Base-by-base conservation (phyloP, 331 rosid genomes). In the Erythrophleum ivorense region DNA sequence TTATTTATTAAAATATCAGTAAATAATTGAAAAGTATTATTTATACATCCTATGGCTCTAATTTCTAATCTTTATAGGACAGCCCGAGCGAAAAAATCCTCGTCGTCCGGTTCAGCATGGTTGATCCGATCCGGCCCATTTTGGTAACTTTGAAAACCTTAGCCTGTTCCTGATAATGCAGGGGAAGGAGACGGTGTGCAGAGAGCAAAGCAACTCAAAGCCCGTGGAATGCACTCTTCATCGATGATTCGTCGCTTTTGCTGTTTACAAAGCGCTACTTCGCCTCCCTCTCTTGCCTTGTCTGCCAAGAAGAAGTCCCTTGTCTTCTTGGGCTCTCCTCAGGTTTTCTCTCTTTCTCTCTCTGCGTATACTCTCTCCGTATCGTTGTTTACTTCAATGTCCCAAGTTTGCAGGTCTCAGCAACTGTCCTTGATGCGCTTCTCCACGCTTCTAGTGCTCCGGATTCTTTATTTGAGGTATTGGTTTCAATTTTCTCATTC, bases 311-410 rank as follows among this genome's bases (percentile, higher is more conserved):
- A 84, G 88, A 94, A 92, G 87, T 82, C 92, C 68, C 77, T 94
- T 50, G 97, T 91, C 71, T 88, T 93, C 57, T 60, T 95, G 87
- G 98, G 98, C 29, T 92, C 98, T 48, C 98, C 98, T 81, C 94
- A 88, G 88, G 94, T 87, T 53, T 59, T 72, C 68, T 69, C 60
- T 69, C 81, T 43, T 11, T 19, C 48, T 49, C 15, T 58, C 16
- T 46, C 13, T 49, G 13, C 7, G 4, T 62, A 5, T 46, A 14
- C 1, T 15, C 29, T 50, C 46, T 31, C 10, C 18, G 43, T 58
- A 41, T 49, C 48, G 13, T 24, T 45, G 48, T 63, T 50, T 21
- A 0, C 53, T 50, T 55, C 6, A 21, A 41, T 79, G 8, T 57
- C 21, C 80, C 41, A 7, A 46, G 64, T 52, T 36, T 63, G 24